These are phyloP conservation scores for Echinosophora koreensis DNA, from an alignment of 306 rosid genomes.

Conservation along the genomic window DNA sequence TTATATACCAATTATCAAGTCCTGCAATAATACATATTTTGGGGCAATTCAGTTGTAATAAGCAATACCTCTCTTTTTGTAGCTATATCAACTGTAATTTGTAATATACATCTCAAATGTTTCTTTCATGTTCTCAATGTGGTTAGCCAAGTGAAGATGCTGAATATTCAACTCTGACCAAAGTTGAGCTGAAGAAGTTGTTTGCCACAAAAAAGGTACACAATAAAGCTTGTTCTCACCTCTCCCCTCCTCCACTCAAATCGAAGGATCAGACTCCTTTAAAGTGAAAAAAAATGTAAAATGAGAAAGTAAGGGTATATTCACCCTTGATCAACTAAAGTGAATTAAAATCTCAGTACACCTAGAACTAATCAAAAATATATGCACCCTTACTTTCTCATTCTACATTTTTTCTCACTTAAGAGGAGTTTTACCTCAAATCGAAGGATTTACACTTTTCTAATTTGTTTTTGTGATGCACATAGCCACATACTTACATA, in stretches of 20 bases:
- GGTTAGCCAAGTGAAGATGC: slow-evolving; percentile 72
- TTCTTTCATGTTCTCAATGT: slow-evolving; percentile 37
- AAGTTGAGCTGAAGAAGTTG: slow-evolving; percentile 84
- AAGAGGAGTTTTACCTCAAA: too few relatives aligned
- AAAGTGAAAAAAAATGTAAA: too few relatives aligned
- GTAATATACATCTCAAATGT: slow-evolving; percentile 10
- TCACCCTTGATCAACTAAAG: too few relatives aligned
- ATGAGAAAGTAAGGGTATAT: too few relatives aligned
- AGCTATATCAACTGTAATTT: not conserved
- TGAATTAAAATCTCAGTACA: too few relatives aligned
- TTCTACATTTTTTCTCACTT: too few relatives aligned
- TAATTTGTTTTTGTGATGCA: not conserved
- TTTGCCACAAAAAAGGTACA: slow-evolving; percentile 71
- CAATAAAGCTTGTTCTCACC: not conserved
- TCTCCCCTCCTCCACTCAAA: not conserved
- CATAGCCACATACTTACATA: slow-evolving; percentile 15
- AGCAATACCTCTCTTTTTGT: not conserved
- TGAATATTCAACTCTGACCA: slow-evolving; percentile 62
- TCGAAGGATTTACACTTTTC: not conserved
- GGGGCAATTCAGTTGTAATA: slow-evolving; percentile 13
- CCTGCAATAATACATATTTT: not conserved
- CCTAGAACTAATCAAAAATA: too few relatives aligned
- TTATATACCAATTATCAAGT: not conserved
- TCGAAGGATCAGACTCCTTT: not conserved
- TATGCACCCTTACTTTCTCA: too few relatives aligned